Evolutionary conservation across 768 basidiomycete species (phyloP).

Genomic region (Leccinum uliginosum): DNA sequence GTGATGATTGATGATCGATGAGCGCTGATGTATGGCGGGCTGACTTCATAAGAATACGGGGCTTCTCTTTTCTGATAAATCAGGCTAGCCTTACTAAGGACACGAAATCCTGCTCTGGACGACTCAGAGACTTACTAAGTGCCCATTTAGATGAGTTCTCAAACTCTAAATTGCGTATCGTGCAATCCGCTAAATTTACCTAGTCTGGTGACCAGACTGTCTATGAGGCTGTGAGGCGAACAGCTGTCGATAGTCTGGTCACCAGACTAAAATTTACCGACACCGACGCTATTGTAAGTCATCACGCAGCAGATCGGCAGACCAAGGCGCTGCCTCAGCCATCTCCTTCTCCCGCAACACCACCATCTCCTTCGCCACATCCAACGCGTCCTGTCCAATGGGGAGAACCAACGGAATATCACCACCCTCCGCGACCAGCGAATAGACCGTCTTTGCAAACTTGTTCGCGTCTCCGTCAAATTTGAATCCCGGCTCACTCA

Average conservation of each 20-base stretch:
- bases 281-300: not conserved
- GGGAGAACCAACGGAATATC: constrained; percentile 11
- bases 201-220: too few relatives aligned
- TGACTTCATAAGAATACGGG: too few relatives aligned
- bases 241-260: too few relatives aligned
- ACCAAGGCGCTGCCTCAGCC: constrained; percentile 6
- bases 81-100: too few relatives aligned
- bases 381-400: constrained; percentile 13
- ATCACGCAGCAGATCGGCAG: constrained; percentile 6
- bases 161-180: not conserved
- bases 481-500: not conserved
- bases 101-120: not conserved
- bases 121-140: not conserved
- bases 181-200: too few relatives aligned
- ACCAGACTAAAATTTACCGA: too few relatives aligned
- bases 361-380: not conserved
- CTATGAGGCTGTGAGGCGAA: too few relatives aligned
- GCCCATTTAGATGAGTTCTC: not conserved
- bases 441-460: constrained; percentile 5
- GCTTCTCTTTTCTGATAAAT: too few relatives aligned
- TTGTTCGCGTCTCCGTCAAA: constrained; percentile 13
- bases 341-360: not conserved
- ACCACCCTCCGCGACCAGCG: not conserved
- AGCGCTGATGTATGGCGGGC: too few relatives aligned
- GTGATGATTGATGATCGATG: too few relatives aligned